Conservation (phyloP, 2,329 filamentous ascomycete genomes). For the Nigrospora oryzae region DNA sequence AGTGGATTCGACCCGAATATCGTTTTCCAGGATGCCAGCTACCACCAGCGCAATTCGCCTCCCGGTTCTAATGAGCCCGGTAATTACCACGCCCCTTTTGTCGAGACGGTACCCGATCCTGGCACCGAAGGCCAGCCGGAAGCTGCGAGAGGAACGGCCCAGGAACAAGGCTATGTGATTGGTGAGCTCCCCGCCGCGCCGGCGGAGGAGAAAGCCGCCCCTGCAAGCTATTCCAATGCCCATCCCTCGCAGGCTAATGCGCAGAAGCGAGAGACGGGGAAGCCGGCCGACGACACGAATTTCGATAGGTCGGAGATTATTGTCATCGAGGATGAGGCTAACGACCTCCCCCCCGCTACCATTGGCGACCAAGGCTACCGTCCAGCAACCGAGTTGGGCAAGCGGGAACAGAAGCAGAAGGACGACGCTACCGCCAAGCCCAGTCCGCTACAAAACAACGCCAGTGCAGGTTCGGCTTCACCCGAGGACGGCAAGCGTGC, state of each 20-base stretch:
- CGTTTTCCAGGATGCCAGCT: constrained; percentile 57
- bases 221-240: constrained; percentile 12
- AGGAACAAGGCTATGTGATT: constrained; percentile 34
- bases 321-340: constrained; percentile 10
- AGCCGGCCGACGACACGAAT: constrained; percentile 19
- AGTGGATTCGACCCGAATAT: constrained; percentile 64
- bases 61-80: constrained; percentile 45
- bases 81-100: constrained; percentile 40
- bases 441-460: constrained; percentile 14
- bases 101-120: constrained; percentile 37
- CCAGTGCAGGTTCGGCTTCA: constrained; percentile 4
- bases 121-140: constrained; percentile 14
- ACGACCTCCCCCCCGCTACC: constrained; percentile 8
- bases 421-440: constrained; percentile 31
- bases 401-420: constrained; percentile 31
- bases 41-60: constrained; percentile 55
- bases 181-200: constrained; percentile 36
- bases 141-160: constrained; percentile 10
- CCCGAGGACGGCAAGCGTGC: constrained; percentile 11
- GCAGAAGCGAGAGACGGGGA: constrained; percentile 28
- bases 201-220: constrained; percentile 21
- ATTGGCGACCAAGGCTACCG: constrained; percentile 20
- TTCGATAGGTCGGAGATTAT: constrained; percentile 13
- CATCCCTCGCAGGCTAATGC: constrained; percentile 18
- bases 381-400: constrained; percentile 18